Evolutionary conservation across 106 monocot genomes (phyloP).

Genomic region (Ottelia alismoides): DNA sequence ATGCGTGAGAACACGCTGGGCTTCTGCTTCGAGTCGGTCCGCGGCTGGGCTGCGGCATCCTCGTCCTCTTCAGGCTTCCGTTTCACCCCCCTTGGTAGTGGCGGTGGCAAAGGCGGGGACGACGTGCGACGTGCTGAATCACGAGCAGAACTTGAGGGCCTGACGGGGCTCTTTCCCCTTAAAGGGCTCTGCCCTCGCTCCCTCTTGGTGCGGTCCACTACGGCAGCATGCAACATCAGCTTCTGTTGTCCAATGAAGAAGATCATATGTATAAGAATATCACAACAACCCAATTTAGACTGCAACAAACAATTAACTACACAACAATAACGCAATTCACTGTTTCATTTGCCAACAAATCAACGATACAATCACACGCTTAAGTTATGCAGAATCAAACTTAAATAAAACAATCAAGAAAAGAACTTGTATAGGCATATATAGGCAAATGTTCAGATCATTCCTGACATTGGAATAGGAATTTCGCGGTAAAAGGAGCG

Average conservation of each 20-base stretch:
- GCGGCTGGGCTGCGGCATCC: not conserved
- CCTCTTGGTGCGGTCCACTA: not conserved
- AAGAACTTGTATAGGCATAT: too few relatives aligned
- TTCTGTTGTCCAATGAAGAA: conserved; percentile 20
- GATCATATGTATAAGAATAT: not conserved
- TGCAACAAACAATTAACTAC: too few relatives aligned
- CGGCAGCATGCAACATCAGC: conserved; percentile 4
- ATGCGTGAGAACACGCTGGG: conserved; percentile 65
- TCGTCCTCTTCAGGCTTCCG: conserved; percentile 15
- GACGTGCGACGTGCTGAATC: conserved; percentile 2
- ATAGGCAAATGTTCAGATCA: too few relatives aligned
- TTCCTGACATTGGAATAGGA: too few relatives aligned
- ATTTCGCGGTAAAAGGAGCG: too few relatives aligned
- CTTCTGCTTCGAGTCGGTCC: conserved; percentile 42
- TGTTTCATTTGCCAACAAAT: too few relatives aligned
- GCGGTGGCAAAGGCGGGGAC: conserved; percentile 11
- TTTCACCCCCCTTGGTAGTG: conserved; percentile 6
- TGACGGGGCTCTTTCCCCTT: conserved; percentile 2
- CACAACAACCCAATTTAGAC: too few relatives aligned
- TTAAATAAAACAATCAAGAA: too few relatives aligned
- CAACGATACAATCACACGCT: too few relatives aligned
- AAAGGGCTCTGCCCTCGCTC: too few relatives aligned
- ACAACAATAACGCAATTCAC: too few relatives aligned
- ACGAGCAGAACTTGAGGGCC: not conserved
- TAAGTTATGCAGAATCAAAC: too few relatives aligned